Conservation (phyloP, 768 basidiomycete species). For the Arthromyces matolae region DNA sequence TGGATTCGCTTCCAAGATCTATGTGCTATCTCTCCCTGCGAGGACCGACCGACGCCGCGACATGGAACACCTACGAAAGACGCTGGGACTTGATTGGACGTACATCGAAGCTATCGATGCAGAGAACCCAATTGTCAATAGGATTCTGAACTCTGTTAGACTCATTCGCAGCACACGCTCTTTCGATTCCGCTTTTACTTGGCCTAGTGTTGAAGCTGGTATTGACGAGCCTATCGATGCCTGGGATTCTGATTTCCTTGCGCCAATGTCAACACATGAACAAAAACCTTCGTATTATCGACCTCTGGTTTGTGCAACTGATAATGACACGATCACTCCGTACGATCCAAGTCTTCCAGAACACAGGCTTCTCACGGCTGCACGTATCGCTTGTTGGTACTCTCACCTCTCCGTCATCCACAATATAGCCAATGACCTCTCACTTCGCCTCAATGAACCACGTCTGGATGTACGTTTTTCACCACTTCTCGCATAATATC, state of each 20-base stretch:
- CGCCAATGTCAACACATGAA: conserved; percentile 1
- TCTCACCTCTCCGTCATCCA: conserved; percentile 61
- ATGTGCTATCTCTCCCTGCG: conserved; percentile 57
- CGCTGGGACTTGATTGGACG: conserved; percentile 49
- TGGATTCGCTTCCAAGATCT: conserved; percentile 40
- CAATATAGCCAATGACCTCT: conserved; percentile 30
- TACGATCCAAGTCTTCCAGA: conserved; percentile 37
- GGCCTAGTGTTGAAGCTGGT: conserved; percentile 24
- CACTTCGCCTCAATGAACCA: conserved; percentile 23
- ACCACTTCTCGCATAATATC: background rate
- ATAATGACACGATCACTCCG: conserved; percentile 32
- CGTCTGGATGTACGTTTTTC: conserved; percentile 31
- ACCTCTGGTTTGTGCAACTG: conserved; percentile 17
- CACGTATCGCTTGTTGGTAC: conserved; percentile 69
- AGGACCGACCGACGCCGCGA: conserved; percentile 51
- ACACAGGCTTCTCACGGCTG: conserved; percentile 51
- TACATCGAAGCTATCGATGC: conserved; percentile 48
- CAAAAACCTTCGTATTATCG: conserved; percentile 1
- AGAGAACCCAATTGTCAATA: conserved; percentile 32
- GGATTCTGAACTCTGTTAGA: conserved; percentile 42
- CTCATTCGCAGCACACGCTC: conserved; percentile 21
- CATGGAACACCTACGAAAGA: conserved; percentile 52
- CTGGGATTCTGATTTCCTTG: conserved; percentile 21
- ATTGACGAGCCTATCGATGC: conserved; percentile 21
- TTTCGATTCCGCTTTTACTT: conserved; percentile 7